These are phyloP conservation scores for Globisporangium paddicum DNA, from an alignment of 352 stramenopile species.

Conservation along the genomic window DNA sequence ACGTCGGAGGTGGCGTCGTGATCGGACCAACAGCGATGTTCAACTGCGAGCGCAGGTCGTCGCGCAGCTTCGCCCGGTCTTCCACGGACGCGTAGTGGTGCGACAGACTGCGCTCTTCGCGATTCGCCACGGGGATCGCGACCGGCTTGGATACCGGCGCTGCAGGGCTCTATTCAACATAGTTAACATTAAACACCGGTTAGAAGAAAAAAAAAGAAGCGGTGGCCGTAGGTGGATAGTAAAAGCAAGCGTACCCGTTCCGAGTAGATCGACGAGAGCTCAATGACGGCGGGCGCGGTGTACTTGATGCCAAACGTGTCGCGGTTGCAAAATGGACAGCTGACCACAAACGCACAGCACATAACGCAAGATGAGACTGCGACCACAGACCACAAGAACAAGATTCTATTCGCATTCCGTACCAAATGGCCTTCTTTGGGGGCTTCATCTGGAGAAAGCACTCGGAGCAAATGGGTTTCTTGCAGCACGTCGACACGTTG, in stretches of 20 bases:
- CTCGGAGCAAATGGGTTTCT: constrained; percentile 69
- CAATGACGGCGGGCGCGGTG: constrained; percentile 32
- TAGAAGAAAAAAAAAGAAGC: background rate
- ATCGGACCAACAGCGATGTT: constrained; percentile 52
- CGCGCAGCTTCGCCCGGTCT: constrained; percentile 66
- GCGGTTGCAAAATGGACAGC: constrained; percentile 80
- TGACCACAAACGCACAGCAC: constrained; percentile 20
- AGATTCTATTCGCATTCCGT: background rate
- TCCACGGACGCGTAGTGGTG: constrained; percentile 66
- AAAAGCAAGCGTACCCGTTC: constrained; percentile 21
- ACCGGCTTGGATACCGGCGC: constrained; percentile 11
- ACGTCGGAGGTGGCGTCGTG: constrained; percentile 45
- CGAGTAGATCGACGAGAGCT: constrained; percentile 40
- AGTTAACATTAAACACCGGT: background rate
- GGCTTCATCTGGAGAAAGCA: constrained; percentile 64
- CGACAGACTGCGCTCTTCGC: constrained; percentile 26
- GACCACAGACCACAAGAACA: background rate
- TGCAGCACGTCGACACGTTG: constrained; percentile 60
- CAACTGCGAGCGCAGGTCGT: constrained; percentile 65
- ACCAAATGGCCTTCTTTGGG: constrained; percentile 44
- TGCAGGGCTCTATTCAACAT: background rate
- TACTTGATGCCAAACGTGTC: constrained; percentile 59
- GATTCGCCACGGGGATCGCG: background rate
- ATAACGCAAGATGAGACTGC: background rate
- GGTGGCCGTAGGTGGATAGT: background rate